phyloP scores from a whole-genome alignment of 352 stramenopile species.

The Vaucheria bursata region DNA sequence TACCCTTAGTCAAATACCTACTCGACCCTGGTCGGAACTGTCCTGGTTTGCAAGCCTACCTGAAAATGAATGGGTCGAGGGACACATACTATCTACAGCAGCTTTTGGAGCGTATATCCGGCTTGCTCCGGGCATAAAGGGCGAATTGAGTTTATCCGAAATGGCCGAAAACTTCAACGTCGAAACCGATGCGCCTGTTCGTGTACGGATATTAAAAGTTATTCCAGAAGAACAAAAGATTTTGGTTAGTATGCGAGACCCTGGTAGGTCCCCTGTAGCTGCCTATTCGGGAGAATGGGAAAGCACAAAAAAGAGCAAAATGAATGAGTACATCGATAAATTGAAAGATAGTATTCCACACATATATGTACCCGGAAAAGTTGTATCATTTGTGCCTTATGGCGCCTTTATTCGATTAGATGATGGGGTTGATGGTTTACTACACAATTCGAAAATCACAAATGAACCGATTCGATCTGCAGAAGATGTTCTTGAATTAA shows the following conservation, averaged over 20 bases:
- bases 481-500: conserved; percentile 18
- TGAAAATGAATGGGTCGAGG: conserved; percentile 30
- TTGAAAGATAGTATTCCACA: no score
- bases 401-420: conserved; percentile 42
- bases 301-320: conserved; percentile 12
- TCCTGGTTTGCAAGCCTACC: conserved; percentile 7
- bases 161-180: conserved; percentile 41
- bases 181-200: neutral
- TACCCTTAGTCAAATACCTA: conserved; percentile 29
- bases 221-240: conserved; percentile 21
- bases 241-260: conserved; percentile 35
- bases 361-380: conserved; percentile 27
- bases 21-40: conserved; percentile 6
- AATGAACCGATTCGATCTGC: conserved; percentile 17
- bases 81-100: conserved; percentile 23
- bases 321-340: no score
- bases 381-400: conserved; percentile 42
- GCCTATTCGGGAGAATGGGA: no score
- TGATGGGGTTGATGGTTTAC: conserved; percentile 35
- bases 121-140: conserved; percentile 17
- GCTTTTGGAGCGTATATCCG: conserved; percentile 34
- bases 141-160: conserved; percentile 37
- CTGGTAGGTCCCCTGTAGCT: no score
- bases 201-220: conserved; percentile 28
- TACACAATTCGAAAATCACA: conserved; percentile 36